phyloP scores from a whole-genome alignment of 257 asterid species.

The Gentiana macrophylla region DNA sequence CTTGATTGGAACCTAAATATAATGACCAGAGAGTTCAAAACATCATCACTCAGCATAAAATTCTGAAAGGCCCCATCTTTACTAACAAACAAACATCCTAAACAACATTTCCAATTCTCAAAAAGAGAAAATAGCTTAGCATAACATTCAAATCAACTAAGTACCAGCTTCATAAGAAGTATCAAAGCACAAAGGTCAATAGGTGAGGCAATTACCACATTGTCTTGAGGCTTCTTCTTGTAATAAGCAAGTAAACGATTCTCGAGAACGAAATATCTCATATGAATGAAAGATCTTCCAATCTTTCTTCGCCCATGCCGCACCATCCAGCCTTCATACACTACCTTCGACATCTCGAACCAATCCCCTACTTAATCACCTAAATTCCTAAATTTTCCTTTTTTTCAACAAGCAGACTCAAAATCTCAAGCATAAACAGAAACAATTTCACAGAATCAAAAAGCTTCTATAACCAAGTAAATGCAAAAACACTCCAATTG shows the following conservation, averaged over 20 bases:
- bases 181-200: conserved; percentile 3
- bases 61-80: no score
- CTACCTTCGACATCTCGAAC: conserved; percentile 56
- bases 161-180: not conserved
- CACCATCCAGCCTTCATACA: conserved; percentile 96
- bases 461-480: not conserved
- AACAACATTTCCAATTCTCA: no score
- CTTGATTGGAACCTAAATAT: conserved; percentile 65
- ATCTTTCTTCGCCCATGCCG: conserved; percentile 87
- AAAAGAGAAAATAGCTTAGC: no score
- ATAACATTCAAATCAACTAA: not conserved
- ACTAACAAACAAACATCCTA: no score
- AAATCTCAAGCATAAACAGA: not conserved
- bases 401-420: not conserved
- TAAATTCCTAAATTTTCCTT: not conserved
- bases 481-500: not conserved
- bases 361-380: conserved; percentile 4
- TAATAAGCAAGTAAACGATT: conserved; percentile 67
- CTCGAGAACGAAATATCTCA: conserved; percentile 86
- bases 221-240: conserved; percentile 80
- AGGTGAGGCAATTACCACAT: conserved; percentile 35
- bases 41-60: not conserved
- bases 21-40: conserved; percentile 4
- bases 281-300: conserved; percentile 77
- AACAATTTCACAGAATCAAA: not conserved